phyloP scores from a whole-genome alignment of 176 grass and related monocot genomes.

The Dactylis glomerata region DNA sequence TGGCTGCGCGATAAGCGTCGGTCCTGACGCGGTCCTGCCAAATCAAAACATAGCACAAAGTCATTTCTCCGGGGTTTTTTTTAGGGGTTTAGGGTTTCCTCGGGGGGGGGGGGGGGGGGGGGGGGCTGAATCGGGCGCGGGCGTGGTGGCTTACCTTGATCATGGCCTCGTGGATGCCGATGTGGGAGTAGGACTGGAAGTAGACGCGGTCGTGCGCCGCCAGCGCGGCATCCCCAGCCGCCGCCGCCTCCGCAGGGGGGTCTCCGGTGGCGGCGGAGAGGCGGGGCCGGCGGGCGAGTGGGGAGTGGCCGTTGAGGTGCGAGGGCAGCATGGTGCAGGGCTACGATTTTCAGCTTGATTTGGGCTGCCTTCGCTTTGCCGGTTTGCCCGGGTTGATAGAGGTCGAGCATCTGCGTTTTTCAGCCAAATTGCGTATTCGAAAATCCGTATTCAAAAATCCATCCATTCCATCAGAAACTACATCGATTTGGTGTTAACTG shows the following conservation, averaged over 20 bases:
- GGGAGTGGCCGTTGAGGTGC: constrained; percentile 60
- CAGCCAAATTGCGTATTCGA: too few species aligned
- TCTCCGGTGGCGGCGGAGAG: constrained; percentile 27
- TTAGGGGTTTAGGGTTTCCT: constrained; percentile 21
- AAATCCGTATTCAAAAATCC: too few species aligned
- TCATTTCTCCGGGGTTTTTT: neutral
- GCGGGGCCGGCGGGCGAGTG: constrained; percentile 39
- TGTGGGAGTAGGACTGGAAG: constrained; percentile 81
- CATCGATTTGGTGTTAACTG: too few species aligned
- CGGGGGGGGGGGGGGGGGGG: neutral
- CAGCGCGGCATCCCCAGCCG: constrained; percentile 31
- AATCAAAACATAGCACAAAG: neutral
- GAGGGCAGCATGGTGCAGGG: constrained; percentile 62
- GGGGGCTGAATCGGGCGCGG: neutral
- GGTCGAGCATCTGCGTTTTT: too few species aligned
- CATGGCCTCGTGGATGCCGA: constrained; percentile 84
- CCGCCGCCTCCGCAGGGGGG: neutral
- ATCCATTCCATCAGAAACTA: too few species aligned
- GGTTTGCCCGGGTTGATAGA: too few species aligned
- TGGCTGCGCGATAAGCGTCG: constrained; percentile 65
- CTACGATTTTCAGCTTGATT: too few species aligned
- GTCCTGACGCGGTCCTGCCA: constrained; percentile 77
- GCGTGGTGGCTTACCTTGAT: constrained; percentile 50
- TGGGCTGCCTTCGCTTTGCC: too few species aligned
- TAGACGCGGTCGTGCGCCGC: constrained; percentile 63